Percentiles rank a stretch among this genome's conserved stretches.
phyloP scores from a whole-genome alignment of 2,329 filamentous ascomycete species.

The Colletotrichum liaoningense region DNA sequence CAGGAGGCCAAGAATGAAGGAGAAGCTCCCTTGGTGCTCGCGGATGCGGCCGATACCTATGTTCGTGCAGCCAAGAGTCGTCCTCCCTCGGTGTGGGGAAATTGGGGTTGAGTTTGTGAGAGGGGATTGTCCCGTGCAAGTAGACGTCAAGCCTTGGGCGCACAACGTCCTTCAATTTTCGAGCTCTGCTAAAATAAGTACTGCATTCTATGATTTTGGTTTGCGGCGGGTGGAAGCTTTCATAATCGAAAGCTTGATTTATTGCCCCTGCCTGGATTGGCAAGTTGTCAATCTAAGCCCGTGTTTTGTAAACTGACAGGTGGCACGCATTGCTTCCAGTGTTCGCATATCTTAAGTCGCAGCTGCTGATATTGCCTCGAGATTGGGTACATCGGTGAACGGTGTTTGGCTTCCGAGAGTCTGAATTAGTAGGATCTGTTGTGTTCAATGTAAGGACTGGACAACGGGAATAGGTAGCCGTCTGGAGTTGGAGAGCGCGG shows the following conservation, averaged over 20 bases:
- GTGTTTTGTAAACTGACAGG: background rate
- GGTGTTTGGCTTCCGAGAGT: background rate
- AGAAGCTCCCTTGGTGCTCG: background rate
- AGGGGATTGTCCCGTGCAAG: background rate
- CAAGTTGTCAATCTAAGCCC: too few species aligned
- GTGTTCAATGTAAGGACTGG: background rate
- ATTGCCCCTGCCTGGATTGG: too few species aligned
- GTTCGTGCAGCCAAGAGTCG: background rate
- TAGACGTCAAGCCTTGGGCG: background rate
- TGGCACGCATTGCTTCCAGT: background rate
- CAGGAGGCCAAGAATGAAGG: background rate
- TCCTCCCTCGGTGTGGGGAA: background rate
- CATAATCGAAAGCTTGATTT: background rate
- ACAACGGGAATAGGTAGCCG: background rate
- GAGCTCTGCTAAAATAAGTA: background rate
- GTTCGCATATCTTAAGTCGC: background rate
- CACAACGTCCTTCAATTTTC: background rate
- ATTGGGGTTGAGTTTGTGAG: background rate
- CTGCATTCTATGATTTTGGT: background rate
- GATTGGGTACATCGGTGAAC: background rate
- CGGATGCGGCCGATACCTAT: background rate
- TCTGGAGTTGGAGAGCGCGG: background rate
- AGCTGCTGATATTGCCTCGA: background rate
- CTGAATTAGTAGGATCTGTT: background rate
- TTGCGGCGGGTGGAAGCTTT: background rate